Base-by-base conservation (phyloP, 2,329 filamentous ascomycete genomes). In the Botryotinia calthae region DNA sequence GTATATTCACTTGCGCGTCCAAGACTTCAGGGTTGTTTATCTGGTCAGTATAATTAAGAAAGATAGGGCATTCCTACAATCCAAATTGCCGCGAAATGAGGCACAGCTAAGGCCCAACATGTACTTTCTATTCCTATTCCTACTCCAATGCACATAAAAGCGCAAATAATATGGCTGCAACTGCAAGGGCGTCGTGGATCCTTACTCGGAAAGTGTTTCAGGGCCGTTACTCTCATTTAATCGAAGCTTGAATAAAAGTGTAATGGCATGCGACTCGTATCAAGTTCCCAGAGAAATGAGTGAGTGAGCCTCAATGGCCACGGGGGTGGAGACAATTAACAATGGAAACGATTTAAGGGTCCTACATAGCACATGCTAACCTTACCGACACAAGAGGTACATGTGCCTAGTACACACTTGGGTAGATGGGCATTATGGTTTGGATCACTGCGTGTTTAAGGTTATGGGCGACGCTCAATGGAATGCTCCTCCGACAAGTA, bases 181-280 rank as follows among this genome's bases (percentile, higher is more conserved):
- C 10, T 44, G 34, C 69, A 64, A 71, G 69, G 69, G 44, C 58
- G 37, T 66, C 70, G 70, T 71, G 61, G 70, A 66, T 71, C 70
- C 46, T 66, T 70, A 42, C 59, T 66, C 42, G 28, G 51, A 71
- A 58, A 28, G 61, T 66, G 70, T 71, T 71, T 71, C 70, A 67
- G 48, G 61, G 40, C 59, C 8, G 22, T 51, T n/a, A 16, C 51
- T 40, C 59, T 58, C 58, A 64, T 71, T 64, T 71, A 54, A 71
- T 64, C 31, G 58, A 28, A 62, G 56, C 44, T 63, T 62, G 58
- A 48, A n/a, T 10, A n/a, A 70, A 70, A 61, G 54, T 46, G 31
- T 70, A 34, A 61, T 37, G 56, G 44, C n/a, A 25, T 63, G 58
- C 68, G 40, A 63, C 44, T 63, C 58, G 68, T 67, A 67, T 54